phyloP scores from a whole-genome alignment of 148 eudicot species.

The Vaccinium macrocarpon region DNA sequence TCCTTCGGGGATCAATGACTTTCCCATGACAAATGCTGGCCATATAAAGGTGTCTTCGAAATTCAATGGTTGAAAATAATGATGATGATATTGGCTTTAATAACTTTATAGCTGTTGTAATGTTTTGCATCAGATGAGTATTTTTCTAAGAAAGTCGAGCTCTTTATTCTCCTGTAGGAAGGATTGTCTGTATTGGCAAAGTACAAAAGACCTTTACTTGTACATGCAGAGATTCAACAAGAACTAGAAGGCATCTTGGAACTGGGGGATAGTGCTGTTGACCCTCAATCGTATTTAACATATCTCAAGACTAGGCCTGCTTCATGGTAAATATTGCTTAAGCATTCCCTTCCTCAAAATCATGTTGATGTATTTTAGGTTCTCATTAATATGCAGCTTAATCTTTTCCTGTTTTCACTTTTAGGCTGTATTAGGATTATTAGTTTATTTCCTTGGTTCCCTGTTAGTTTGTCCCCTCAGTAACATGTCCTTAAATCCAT shows the following conservation, averaged over 20 bases:
- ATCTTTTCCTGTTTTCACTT: background rate
- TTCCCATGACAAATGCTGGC: constrained; percentile 84
- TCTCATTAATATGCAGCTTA: background rate
- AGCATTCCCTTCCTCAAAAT: background rate
- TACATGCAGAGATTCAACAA: constrained; percentile 76
- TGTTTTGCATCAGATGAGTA: background rate
- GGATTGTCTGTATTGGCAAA: constrained; percentile 76
- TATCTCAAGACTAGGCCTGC: constrained; percentile 89
- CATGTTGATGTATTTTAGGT: background rate
- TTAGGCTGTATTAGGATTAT: background rate
- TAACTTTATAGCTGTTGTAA: background rate
- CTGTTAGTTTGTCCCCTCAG: background rate
- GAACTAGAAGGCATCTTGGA: constrained; percentile 37
- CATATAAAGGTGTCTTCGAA: constrained; percentile 68
- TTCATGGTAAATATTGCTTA: constrained; percentile 49
- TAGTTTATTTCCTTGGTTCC: background rate
- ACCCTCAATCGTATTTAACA: constrained; percentile 65
- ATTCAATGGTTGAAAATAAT: background rate
- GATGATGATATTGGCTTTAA: background rate
- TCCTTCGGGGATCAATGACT: constrained; percentile 97
- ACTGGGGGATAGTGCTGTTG: constrained; percentile 28
- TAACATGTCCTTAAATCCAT: background rate
- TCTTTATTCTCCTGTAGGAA: constrained; percentile 49
- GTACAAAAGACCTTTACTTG: constrained; percentile 85
- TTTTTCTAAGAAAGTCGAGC: background rate